Base-by-base conservation (phyloP, 176 grass and related monocot genomes). In the Tillandsia leiboldiana region DNA sequence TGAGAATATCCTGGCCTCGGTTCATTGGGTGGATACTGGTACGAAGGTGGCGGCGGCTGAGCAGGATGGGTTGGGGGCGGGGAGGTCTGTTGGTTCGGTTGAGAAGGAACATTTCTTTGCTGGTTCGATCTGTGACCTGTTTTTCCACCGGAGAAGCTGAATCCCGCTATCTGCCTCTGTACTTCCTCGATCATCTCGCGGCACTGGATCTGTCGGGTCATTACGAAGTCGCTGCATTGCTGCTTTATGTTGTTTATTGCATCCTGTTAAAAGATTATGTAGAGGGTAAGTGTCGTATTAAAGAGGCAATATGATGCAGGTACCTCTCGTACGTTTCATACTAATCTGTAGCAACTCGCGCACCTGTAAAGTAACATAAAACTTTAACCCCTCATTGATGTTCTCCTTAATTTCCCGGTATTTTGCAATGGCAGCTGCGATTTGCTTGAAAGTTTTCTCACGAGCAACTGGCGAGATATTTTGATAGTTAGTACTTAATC, bases 161-260 rank as follows among this genome's bases (percentile, higher is more conserved):
- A 92, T 54, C 94, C 94, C 0, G 94, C 84, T 64, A 99, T 70
- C 77, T 93, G 86, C 62, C 78, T 87, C 78, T 99, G 90, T 26
- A 99, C 90, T 13, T 99, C 94, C 65, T 99, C 90, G 1, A 90
- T 99, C 94, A 93, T 99, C 78, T 99, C 94, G 24, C 84, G 94
- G 70, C 94, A 93, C 57, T 99, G 94, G 70, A 99, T 99, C 75
- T 88, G 92, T 51, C 94, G 78, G 23, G 94, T 99, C 87, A 93
- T 90, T 62, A 88, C 81, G 26, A 90, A 99, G 72, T 99, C 94
- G 76, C 87, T 80, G 80, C 90, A 90, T 53, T 99, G 94, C 77
- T 99, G 87, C 77, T 93, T 92, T 84, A 93, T 80, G 67, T 67
- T 90, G 72, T 76, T 80, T 84, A 93, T 93, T 79, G 94, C 94